Conservation (phyloP, 116 monocot species). For the Phalaenopsis hybrid region DNA sequence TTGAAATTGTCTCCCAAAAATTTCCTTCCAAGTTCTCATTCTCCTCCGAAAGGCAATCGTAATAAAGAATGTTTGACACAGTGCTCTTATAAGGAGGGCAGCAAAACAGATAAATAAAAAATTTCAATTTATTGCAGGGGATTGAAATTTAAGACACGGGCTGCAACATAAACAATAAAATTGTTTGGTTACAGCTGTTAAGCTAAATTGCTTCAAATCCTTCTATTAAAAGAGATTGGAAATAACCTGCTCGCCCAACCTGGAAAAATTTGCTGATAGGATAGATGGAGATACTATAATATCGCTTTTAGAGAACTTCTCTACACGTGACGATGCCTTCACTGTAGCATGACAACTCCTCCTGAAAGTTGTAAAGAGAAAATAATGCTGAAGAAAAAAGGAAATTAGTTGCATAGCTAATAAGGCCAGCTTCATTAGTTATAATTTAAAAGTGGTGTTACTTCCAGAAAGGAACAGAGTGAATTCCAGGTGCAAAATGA, state of each 20-base stretch:
- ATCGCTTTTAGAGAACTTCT: slow-evolving; percentile 82
- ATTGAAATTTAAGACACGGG: neutral
- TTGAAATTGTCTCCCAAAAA: too few species aligned
- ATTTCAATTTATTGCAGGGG: neutral
- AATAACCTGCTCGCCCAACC: slow-evolving; percentile 89
- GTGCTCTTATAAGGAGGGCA: too few species aligned
- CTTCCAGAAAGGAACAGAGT: neutral
- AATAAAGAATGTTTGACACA: too few species aligned
- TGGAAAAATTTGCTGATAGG: slow-evolving; percentile 89
- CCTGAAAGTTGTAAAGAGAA: slow-evolving; percentile 30
- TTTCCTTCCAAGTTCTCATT: too few species aligned
- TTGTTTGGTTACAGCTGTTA: neutral
- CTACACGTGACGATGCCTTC: slow-evolving; percentile 66
- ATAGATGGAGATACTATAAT: slow-evolving; percentile 97
- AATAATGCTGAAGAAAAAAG: neutral
- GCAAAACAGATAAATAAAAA: too few species aligned
- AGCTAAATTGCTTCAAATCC: neutral
- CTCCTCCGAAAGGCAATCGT: too few species aligned
- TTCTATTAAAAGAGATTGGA: slow-evolving; percentile 5
- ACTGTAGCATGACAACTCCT: slow-evolving; percentile 34
- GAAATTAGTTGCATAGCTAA: slow-evolving; percentile 1
- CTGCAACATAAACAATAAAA: neutral
- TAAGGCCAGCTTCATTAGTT: neutral
- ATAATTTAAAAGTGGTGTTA: neutral
- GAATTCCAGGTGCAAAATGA: neutral